Base-by-base conservation (phyloP, 495 filamentous ascomycete species). In the Hypoxylon subgilvum region DNA sequence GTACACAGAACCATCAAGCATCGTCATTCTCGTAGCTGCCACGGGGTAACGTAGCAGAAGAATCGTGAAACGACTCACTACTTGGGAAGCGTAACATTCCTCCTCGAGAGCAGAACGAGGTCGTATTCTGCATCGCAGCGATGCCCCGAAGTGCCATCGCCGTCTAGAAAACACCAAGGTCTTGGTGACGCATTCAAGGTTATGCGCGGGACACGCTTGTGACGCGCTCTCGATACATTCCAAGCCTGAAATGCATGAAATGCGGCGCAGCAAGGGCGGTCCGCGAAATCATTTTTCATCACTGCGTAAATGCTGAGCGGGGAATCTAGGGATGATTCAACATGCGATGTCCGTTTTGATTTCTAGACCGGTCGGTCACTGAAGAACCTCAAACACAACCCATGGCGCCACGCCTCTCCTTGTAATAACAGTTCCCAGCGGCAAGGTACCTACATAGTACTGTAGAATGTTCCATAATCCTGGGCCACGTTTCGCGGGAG, bases 381-480 rank as follows among this genome's bases (percentile, higher is more conserved):
- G 22, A 51, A 46, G 31, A 49, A 49, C 46, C 54, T 58, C 61
- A 64, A 58, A 64, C 61, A 49, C 17, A 22, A 34, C 16, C 49
- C 53, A 19, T 45, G 54, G 54, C 61, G 54, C 49, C 49, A 48
- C 43, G 38, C 35, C 36, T 63, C 21, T 63, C 53, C 49, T 53
- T 51, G 43, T 27, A 58, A 58, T 58, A 31, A 49, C 21, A 41
- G 18, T 21, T 38, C 28, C 21, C 52, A 42, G 35, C 36, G 42
- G 36, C 14, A 49, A 44, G 19, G 36, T 34, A 14, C 34, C 25
- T n/a, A n/a, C n/a, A n/a, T n/a, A n/a, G n/a, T n/a, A n/a, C n/a
- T 40, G 49, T 50, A 64, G 54, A 64, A 64, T 64, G 36, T 64
- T 64, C 61, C 21, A 55, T 36, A 32, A 64, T 28, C 54, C 53